These are phyloP conservation scores for Leptodontidium sp. DNA, from an alignment of 2,329 filamentous ascomycete genomes.

Conservation along the genomic window DNA sequence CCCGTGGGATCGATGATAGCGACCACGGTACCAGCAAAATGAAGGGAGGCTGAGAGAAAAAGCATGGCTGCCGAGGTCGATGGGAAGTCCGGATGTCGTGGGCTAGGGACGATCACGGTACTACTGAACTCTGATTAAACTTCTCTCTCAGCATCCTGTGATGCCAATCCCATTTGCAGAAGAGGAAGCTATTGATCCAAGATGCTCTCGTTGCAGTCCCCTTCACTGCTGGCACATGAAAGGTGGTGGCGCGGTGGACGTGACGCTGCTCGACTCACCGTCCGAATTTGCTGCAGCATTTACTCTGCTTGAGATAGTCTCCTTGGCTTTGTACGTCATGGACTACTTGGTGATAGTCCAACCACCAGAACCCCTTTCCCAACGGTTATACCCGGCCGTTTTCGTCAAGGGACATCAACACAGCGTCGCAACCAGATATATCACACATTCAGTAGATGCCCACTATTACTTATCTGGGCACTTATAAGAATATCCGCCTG, in stretches of 20 bases:
- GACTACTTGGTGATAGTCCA: background rate
- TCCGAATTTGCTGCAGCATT: slow-evolving; percentile 1
- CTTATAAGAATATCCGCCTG: background rate
- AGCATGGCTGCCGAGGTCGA: slow-evolving; percentile 12
- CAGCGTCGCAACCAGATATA: background rate
- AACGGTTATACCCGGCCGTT: background rate
- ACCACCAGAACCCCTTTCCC: background rate
- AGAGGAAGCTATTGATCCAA: background rate
- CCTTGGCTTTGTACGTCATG: slow-evolving; percentile 6
- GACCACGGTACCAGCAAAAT: background rate
- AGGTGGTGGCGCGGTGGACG: background rate
- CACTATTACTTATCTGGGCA: background rate
- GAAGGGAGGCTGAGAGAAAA: background rate
- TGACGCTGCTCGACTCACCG: background rate
- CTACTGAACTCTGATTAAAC: slow-evolving; percentile 1
- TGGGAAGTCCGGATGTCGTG: background rate
- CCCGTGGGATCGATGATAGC: background rate
- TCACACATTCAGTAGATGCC: background rate
- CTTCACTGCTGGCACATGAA: background rate
- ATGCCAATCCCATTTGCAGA: background rate
- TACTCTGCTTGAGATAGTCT: background rate
- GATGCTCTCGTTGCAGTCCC: background rate
- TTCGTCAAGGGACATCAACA: background rate
- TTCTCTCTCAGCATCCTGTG: slow-evolving; percentile 7
- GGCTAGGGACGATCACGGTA: background rate